Base-by-base conservation (phyloP, 2,329 filamentous ascomycete genomes). In the Pestalotiopsis sp. region DNA sequence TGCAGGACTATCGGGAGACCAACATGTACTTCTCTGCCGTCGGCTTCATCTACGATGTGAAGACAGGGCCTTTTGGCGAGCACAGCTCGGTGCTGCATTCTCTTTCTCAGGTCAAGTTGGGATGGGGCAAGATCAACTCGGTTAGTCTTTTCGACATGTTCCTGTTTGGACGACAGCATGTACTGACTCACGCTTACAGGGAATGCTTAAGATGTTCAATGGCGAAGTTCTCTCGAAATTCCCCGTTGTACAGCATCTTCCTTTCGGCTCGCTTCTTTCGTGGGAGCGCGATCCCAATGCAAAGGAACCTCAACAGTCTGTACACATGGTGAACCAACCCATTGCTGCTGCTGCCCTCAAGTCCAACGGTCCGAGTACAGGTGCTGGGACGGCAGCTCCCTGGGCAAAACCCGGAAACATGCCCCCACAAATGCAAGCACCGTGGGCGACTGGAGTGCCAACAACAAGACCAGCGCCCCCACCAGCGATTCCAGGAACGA, bases 141-240 rank as follows among this genome's bases (percentile, higher is more conserved):
- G 88, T 88, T 7, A 27, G 13, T 59, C 4, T 6, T 59, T 11
- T 25, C 2, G 1, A 41, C 13, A 14, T 62, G 41, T 1, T 20
- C 17, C 2, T 20, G 23, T 23, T 61, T 68, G 13, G 64, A 66
- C 65, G n/a, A 14, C 13, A 12, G 13, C 12, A 40, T 59, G 27
- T 27, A 6, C 41, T 70, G 56, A 67, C 9, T 20, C 4, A 13
- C 52, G 25, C 14, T 13, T 12, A 68, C 69, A 92, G 91, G 96
- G 96, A 65, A 98, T 99, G 96, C 90, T 99, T 76, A 99, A 98
- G 82, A 99, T 99, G 96, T 99, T 95, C 83, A 94, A 97, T 73
- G 96, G 93, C 20, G 96, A 99, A 83, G 96, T 99, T 3, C 85
- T 99, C 14, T 93, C 93, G 52, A 99, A 99, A 80, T 98, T 98